Base-by-base conservation (phyloP, 2,329 filamentous ascomycete genomes). In the Aspergillus ochraceoroseus region DNA sequence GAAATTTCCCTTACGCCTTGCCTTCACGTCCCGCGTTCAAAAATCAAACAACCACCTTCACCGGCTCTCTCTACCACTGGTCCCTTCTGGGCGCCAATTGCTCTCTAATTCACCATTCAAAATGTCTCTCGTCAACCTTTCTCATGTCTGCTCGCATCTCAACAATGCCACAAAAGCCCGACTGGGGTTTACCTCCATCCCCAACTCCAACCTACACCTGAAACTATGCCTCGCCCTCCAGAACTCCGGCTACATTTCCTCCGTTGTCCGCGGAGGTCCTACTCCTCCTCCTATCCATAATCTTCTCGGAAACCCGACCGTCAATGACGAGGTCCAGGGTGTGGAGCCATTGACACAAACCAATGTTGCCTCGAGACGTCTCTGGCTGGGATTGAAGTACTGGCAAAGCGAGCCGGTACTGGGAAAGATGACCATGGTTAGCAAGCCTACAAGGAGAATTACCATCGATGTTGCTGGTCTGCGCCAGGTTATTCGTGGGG, bases 351-450 rank as follows among this genome's bases (percentile, higher is more conserved):
- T 86, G 42, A 87, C 82, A 32, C 71, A 73, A 47, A 72, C 71
- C 55, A 95, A 94, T 66, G 78, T 87, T 25, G 77, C 87, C 3
- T 75, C 72, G 26, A 76, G 86, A 59, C 75, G 89, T 45, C 70
- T 95, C 51, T 95, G 89, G 89, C 67, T 95, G 8, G 87, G 87
- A 1, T 70, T 95, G 57, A 95, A 95, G 70, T 95, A 95, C 75
- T 86, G 79, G 78, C 80, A 88, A 53, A 84, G 84, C 59, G 74
- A 82, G 64, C 87, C 89, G 4, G 87, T 95, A 14, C 68, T 95
- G 52, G 73, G 72, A 47, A 74, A 78, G 49, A 74, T 90, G 56
- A 64, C 66, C 33, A 63, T 83, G 58, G 71, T 94, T 45, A 83
- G 77, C 57, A 90, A 82, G 65, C 84, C 87, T 7, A 89, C 78